Evolutionary conservation across 441 rosid genomes (phyloP).

Genomic region (Francoa sonchifolia): DNA sequence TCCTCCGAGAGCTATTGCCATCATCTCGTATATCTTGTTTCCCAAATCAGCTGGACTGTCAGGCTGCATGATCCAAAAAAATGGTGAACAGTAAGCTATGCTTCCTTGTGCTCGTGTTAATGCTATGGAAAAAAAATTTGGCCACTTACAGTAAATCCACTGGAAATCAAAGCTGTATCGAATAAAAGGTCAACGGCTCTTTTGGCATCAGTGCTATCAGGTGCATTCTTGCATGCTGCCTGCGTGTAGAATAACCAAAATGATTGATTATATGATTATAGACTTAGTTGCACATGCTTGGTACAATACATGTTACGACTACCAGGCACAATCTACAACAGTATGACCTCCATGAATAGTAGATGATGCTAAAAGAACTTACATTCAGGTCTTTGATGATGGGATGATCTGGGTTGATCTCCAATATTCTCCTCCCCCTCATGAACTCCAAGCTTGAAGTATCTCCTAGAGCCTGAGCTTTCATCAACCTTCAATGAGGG

Average conservation of each 20-base stretch:
- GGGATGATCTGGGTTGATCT: constrained; percentile 90
- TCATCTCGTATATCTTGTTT: constrained; percentile 91
- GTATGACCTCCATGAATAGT: too few species aligned
- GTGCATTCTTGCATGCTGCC: constrained; percentile 92
- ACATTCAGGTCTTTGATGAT: constrained; percentile 79
- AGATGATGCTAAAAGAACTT: too few species aligned
- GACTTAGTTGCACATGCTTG: too few species aligned
- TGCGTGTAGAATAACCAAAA: constrained; percentile 15
- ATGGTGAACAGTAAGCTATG: not conserved
- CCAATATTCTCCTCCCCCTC: constrained; percentile 89
- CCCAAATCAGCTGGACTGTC: constrained; percentile 93
- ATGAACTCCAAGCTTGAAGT: constrained; percentile 90
- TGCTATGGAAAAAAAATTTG: not conserved
- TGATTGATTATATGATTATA: too few species aligned
- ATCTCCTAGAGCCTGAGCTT: constrained; percentile 97
- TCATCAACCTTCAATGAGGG: constrained; percentile 58
- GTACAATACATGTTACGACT: too few species aligned
- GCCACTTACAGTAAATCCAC: constrained; percentile 79
- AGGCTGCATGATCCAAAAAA: constrained; percentile 39
- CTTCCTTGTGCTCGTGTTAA: not conserved
- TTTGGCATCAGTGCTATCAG: constrained; percentile 69
- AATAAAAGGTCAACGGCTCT: constrained; percentile 87
- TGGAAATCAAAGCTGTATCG: constrained; percentile 84
- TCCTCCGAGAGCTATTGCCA: constrained; percentile 94
- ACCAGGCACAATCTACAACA: too few species aligned